Evolutionary conservation across 2,329 filamentous ascomycete genomes (phyloP).

Genomic region (Penicillium capsulatum): DNA sequence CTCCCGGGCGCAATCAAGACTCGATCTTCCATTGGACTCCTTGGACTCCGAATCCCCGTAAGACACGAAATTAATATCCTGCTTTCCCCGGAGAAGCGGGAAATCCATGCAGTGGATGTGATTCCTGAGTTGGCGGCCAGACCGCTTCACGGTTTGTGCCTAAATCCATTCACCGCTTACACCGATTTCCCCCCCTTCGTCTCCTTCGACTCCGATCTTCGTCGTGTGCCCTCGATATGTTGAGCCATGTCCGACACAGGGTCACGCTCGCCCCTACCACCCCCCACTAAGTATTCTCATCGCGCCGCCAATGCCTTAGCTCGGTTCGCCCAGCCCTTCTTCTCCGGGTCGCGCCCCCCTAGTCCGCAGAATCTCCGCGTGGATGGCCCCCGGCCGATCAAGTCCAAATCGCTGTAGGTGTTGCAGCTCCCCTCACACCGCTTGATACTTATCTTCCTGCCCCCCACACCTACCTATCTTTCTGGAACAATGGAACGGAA

Average conservation of each 20-base stretch:
- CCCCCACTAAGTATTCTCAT: slow-evolving; percentile 37
- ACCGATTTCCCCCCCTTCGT: slow-evolving; percentile 4
- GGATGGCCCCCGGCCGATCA: slow-evolving; percentile 31
- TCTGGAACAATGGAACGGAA: too few relatives aligned
- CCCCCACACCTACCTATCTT: slow-evolving; percentile 5
- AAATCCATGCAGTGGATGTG: slow-evolving; percentile 8
- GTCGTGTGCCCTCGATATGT: slow-evolving; percentile 26
- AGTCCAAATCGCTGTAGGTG: slow-evolving; percentile 40
- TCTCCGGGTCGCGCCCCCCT: slow-evolving; percentile 51
- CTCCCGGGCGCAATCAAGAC: too few relatives aligned
- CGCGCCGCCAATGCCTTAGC: slow-evolving; percentile 46
- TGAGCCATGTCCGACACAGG: slow-evolving; percentile 28
- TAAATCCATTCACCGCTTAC: neutral
- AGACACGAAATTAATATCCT: neutral
- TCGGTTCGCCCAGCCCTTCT: slow-evolving; percentile 53
- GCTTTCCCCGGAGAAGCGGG: slow-evolving; percentile 2
- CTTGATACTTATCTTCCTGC: slow-evolving; percentile 9
- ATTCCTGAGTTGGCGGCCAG: slow-evolving; percentile 8
- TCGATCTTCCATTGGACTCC: too few relatives aligned
- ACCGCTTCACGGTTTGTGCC: slow-evolving; percentile 5
- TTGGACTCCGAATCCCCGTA: neutral
- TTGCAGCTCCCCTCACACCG: slow-evolving; percentile 16
- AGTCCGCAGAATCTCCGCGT: slow-evolving; percentile 44
- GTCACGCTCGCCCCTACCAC: slow-evolving; percentile 34
- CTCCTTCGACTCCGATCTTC: slow-evolving; percentile 9